A percentile compares a stretch with the other conserved stretches of the same genome.
phyloP scores from a whole-genome alignment of 352 stramenopile genomes.

The Globisporangium spinosum region DNA sequence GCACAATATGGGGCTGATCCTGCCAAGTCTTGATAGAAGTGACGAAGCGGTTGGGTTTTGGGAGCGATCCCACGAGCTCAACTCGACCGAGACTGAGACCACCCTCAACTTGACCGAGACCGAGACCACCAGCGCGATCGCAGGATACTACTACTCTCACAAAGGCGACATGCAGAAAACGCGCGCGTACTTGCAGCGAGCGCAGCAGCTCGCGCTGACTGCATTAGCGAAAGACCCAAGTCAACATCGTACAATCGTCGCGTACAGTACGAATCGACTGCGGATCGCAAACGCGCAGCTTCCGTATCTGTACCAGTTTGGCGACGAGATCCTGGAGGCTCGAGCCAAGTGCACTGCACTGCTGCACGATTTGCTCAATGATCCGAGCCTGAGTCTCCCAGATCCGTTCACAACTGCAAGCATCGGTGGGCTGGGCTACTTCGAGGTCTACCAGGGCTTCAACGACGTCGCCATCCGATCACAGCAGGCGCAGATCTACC shows the following conservation, averaged over 20 bases:
- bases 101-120: conserved; percentile 11
- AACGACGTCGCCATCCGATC: conserved; percentile 36
- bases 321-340: conserved; percentile 11
- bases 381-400: conserved; percentile 10
- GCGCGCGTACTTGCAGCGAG: conserved; percentile 9
- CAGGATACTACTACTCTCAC: conserved; percentile 18
- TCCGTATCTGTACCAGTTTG: conserved; percentile 28
- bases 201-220: background rate
- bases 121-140: conserved; percentile 22
- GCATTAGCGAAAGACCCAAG: background rate
- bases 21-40: conserved; percentile 6
- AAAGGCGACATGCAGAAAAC: conserved; percentile 15
- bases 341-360: conserved; percentile 16
- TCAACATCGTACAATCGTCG: background rate
- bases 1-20: conserved; percentile 28
- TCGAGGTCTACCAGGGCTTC: conserved; percentile 54
- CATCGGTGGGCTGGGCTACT: conserved; percentile 51
- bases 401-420: conserved; percentile 25
- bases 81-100: conserved; percentile 15
- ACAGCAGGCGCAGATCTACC: conserved; percentile 44
- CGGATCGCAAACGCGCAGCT: conserved; percentile 23
- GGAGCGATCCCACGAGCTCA: conserved; percentile 6
- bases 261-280: conserved; percentile 16
- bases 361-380: conserved; percentile 14
- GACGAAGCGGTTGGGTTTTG: conserved; percentile 17